phyloP scores from a whole-genome alignment of 768 basidiomycete species.

The Suillus spraguei region DNA sequence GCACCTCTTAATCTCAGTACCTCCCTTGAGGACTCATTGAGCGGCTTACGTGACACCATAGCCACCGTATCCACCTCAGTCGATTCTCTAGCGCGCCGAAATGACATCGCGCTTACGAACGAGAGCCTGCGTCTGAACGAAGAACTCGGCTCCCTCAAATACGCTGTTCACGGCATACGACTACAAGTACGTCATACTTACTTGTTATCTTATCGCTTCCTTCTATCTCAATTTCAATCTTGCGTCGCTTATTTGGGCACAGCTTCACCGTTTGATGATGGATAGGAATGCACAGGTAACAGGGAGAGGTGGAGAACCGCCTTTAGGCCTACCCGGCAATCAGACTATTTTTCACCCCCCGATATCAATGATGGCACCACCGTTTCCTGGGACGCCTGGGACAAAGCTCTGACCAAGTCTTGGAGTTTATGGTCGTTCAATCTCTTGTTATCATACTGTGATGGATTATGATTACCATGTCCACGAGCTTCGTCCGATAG shows the following conservation, averaged over 20 bases:
- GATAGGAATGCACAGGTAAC: constrained; percentile 65
- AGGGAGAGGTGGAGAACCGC: constrained; percentile 39
- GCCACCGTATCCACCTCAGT: constrained; percentile 59
- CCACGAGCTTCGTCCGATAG: background rate
- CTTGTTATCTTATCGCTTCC: constrained; percentile 13
- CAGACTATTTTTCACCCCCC: constrained; percentile 31
- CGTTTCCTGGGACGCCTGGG: constrained; percentile 32
- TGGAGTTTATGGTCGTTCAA: background rate
- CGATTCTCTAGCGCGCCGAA: constrained; percentile 61
- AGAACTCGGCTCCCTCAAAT: constrained; percentile 70
- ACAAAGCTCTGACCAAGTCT: constrained; percentile 29
- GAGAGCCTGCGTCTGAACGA: constrained; percentile 74
- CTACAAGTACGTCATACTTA: constrained; percentile 61
- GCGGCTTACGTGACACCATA: constrained; percentile 59
- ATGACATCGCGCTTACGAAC: constrained; percentile 67
- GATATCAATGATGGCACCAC: constrained; percentile 28
- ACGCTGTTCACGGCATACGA: constrained; percentile 71
- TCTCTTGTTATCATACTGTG: background rate
- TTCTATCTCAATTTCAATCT: constrained; percentile 13
- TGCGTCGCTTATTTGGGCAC: constrained; percentile 16
- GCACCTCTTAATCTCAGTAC: constrained; percentile 65
- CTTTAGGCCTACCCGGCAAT: constrained; percentile 19
- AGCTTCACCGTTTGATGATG: constrained; percentile 77
- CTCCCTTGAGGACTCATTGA: constrained; percentile 65
- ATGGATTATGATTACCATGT: background rate